phyloP scores from a whole-genome alignment of 177 flowering plant species.

The Tripterygium wilfordii region DNA sequence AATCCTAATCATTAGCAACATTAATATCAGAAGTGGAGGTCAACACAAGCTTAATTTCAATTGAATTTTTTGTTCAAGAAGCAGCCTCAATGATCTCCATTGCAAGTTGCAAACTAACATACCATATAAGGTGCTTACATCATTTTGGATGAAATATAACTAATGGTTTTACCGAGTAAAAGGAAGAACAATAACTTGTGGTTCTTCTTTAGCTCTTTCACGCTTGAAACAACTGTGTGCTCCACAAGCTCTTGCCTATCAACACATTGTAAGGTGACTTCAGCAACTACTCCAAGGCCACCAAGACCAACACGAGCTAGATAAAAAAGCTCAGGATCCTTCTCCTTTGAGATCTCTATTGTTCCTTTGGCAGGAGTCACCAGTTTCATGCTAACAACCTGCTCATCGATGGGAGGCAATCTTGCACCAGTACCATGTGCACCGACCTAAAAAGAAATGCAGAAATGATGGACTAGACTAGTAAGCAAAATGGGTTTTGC shows the following conservation, averaged over 20 bases:
- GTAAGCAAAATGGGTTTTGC: too few species aligned
- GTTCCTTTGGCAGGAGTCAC: conserved; percentile 97
- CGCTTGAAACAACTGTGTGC: conserved; percentile 81
- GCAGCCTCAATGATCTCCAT: too few species aligned
- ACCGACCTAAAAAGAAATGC: conserved; percentile 65
- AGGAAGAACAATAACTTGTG: conserved; percentile 60
- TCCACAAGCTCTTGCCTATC: conserved; percentile 95
- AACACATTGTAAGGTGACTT: conserved; percentile 97
- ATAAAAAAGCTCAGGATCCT: conserved; percentile 89
- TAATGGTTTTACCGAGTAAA: not conserved
- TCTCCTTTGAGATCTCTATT: conserved; percentile 86
- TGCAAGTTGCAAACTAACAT: too few species aligned
- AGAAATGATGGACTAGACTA: too few species aligned
- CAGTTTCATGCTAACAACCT: conserved; percentile 88
- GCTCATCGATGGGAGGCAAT: conserved; percentile 98
- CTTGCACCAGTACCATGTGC: conserved; percentile 99
- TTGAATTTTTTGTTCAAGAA: too few species aligned
- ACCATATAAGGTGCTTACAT: too few species aligned
- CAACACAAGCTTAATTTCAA: too few species aligned
- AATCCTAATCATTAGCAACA: too few species aligned
- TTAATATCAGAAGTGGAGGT: too few species aligned
- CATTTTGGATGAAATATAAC: too few species aligned
- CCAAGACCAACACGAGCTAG: conserved; percentile 98
- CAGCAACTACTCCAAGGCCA: conserved; percentile 96
- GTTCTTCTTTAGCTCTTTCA: conserved; percentile 83